Evolutionary conservation across 1,139 yeast species (phyloP), one percentile per base, ranked within the genome.

Genomic region (Lodderomyces jiufengensis): DNA sequence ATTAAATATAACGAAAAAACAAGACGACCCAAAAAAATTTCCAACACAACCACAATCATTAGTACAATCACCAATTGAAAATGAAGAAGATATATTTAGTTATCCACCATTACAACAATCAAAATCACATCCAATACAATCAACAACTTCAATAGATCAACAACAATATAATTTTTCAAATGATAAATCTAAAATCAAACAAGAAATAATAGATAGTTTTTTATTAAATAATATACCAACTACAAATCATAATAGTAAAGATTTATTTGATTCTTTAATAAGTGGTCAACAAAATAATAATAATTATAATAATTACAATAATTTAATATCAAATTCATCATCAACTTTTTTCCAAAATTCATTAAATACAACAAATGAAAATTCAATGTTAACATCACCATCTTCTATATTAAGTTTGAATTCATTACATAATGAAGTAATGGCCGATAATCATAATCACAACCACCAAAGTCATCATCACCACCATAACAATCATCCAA

Each of bases 141-240:
- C 32, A 25, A 5, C 24, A 16, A 34, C 22, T n/a, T 11, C 27
- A 10, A 5, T 18, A 5, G 20, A 18, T 18, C 12, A 12, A n/a
- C 13, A 27, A 4, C 28, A 14, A 16, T 32, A 32, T 12, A 27
- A 30, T 4, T 34, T 24, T 21, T 27, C 37, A 15, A 30, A 41
- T 40, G 66, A 60, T 38, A 60, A 57, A 42, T 46, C 47, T 30
- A 55, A 59, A 39, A 58, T 66, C 44, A 67, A 66, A 43, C 70
- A 65, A 43, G 70, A 66, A 40, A 65, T 65, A 39, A 63, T 64
- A 34, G 67, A 66, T 40, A 72, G 66, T 44, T 66, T 66, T 44
- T 44, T 54, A 33, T 51, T 66, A 42, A 66, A 66, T 49, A 66
- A 64, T 40, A 63, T 66, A 20, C 66, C 66, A 4, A 42, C 47